A percentile compares a stretch with the other conserved stretches of the same genome.
Conservation (phyloP, 2,329 filamentous ascomycete genomes). For the Neonectria sp. region DNA sequence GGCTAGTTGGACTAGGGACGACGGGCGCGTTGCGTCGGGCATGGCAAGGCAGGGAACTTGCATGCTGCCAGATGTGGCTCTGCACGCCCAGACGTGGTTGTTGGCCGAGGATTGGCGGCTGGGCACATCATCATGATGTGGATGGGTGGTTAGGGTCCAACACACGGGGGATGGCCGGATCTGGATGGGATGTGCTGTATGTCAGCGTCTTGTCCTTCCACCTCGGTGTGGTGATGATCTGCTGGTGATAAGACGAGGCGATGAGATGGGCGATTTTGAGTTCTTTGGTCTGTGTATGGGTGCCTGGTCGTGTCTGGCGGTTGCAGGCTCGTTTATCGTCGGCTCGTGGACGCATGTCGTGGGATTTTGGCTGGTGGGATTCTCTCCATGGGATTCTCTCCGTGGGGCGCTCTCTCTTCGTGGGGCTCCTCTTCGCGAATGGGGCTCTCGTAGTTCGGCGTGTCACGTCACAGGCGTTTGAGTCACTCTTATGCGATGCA, state of each 20-base stretch:
- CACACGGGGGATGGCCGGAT: constrained; percentile 1
- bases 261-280: neutral
- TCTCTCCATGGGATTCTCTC: neutral
- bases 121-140: constrained; percentile 4
- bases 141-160: constrained; percentile 3
- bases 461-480: constrained; percentile 15
- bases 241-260: neutral
- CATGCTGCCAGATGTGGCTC: constrained; percentile 37
- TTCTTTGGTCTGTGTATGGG: constrained; percentile 5
- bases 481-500: constrained; percentile 27
- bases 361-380: neutral
- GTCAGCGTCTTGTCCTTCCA: constrained; percentile 4
- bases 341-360: neutral
- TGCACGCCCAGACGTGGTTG: constrained; percentile 31
- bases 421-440: too few species aligned
- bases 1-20: constrained; percentile 12
- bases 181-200: constrained; percentile 3
- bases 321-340: neutral
- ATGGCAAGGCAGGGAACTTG: constrained; percentile 32
- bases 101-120: constrained; percentile 17
- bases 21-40: constrained; percentile 20
- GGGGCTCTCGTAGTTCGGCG: neutral
- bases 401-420: neutral
- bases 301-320: constrained; percentile 1
- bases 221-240: neutral